These are phyloP conservation scores for Trametes meyenii DNA, from an alignment of 768 basidiomycete species.

Conservation along the genomic window DNA sequence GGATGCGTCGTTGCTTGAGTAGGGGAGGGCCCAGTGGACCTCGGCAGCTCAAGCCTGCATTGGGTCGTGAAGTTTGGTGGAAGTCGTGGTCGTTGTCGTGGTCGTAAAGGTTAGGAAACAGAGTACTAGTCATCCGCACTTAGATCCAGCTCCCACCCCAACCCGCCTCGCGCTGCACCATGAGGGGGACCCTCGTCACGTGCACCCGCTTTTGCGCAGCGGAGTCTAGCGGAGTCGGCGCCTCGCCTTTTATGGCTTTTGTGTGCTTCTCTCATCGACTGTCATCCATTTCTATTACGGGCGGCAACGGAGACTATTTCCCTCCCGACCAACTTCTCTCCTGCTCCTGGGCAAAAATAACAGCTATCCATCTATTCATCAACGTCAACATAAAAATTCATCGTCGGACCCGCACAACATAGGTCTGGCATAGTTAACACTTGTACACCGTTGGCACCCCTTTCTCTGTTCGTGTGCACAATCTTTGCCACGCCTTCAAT, in stretches of 20 bases:
- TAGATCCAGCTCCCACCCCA: constrained; percentile 3
- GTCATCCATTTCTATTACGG: background rate
- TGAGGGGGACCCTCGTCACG: constrained; percentile 10
- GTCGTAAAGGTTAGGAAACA: constrained; percentile 18
- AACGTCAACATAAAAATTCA: no score
- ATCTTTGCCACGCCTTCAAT: no score
- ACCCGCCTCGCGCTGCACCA: constrained; percentile 11
- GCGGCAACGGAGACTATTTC: background rate
- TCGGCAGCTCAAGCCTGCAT: constrained; percentile 80
- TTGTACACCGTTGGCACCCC: no score
- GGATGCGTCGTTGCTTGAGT: constrained; percentile 50
- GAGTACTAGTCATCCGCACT: constrained; percentile 16
- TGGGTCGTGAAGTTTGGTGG: constrained; percentile 23
- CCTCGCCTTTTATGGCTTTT: constrained; percentile 2
- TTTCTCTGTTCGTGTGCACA: no score
- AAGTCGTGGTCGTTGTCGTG: constrained; percentile 11
- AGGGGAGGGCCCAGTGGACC: constrained; percentile 69
- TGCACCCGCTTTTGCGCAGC: constrained; percentile 5
- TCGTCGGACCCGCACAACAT: no score
- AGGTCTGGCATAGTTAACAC: no score
- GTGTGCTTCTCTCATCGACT: background rate
- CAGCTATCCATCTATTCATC: no score
- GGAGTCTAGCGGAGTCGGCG: no score
- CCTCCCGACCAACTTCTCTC: background rate
- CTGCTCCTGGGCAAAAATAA: no score